phyloP scores from a whole-genome alignment of 2,329 filamentous ascomycete species.

The Pseudogymnoascus verrucosus region DNA sequence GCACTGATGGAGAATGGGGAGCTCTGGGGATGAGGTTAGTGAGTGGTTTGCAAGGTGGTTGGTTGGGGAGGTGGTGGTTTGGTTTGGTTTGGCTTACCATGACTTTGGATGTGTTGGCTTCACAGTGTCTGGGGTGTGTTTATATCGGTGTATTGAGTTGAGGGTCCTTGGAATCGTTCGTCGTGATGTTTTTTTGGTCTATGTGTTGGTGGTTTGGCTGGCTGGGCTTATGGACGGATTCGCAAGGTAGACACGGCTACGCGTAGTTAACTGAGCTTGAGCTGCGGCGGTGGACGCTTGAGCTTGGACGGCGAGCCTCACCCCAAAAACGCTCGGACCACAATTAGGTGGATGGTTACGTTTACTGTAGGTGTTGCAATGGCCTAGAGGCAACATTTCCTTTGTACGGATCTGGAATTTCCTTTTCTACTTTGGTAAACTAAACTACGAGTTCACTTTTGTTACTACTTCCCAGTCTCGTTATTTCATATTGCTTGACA shows the following conservation, averaged over 20 bases:
- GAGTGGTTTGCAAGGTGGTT: constrained; percentile 18
- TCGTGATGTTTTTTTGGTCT: neutral
- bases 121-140: neutral
- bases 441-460: neutral
- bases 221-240: constrained; percentile 9
- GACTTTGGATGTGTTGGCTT: constrained; percentile 11
- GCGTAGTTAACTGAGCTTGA: constrained; percentile 9
- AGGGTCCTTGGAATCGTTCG: neutral
- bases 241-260: constrained; percentile 27
- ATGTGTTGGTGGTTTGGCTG: constrained; percentile 10
- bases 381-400: constrained; percentile 1
- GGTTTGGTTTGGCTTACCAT: constrained; percentile 22
- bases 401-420: neutral
- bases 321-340: constrained; percentile 6
- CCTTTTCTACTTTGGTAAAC: neutral
- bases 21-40: constrained; percentile 47
- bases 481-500: neutral
- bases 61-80: neutral
- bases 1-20: constrained; percentile 95
- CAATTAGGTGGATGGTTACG: constrained; percentile 1
- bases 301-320: constrained; percentile 6
- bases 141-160: neutral
- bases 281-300: constrained; percentile 1
- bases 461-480: neutral
- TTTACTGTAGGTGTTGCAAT: neutral